Evolutionary conservation across 129 eudicot species (phyloP).

Genomic region (Lonicera japonica): DNA sequence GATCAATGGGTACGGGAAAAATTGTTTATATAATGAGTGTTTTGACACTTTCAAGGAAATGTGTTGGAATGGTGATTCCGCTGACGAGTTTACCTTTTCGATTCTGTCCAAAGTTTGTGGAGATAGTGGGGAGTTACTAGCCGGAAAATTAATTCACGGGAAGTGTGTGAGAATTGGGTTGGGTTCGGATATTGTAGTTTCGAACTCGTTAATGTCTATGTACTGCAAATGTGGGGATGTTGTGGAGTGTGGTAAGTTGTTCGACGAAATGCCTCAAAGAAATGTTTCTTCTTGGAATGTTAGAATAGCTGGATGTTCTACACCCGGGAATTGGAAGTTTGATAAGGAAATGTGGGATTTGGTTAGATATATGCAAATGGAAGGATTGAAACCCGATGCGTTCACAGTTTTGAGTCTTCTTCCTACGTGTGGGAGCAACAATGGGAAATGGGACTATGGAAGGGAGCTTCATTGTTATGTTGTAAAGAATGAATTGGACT

Average conservation of each 20-base stretch:
- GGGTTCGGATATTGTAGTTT: slow-evolving; percentile 31
- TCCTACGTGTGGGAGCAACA: slow-evolving; percentile 32
- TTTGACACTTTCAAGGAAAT: slow-evolving; percentile 28
- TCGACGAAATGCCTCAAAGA: slow-evolving; percentile 70
- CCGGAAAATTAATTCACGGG: slow-evolving; percentile 51
- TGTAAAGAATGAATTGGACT: slow-evolving; percentile 28
- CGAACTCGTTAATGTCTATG: slow-evolving; percentile 52
- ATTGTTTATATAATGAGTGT: slow-evolving; percentile 24
- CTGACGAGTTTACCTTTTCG: slow-evolving; percentile 49
- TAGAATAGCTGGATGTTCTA: slow-evolving; percentile 30
- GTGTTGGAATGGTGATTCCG: slow-evolving; percentile 14
- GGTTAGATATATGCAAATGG: slow-evolving; percentile 38
- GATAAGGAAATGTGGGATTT: slow-evolving; percentile 17
- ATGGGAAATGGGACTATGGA: slow-evolving; percentile 31
- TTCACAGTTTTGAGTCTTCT: slow-evolving; percentile 48
- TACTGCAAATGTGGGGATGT: slow-evolving; percentile 38
- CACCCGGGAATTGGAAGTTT: background rate
- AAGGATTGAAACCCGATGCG: slow-evolving; percentile 45
- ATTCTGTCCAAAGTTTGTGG: slow-evolving; percentile 37
- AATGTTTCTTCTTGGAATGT: slow-evolving; percentile 66
- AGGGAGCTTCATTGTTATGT: slow-evolving; percentile 58
- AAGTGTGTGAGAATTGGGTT: slow-evolving; percentile 37
- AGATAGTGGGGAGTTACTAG: slow-evolving; percentile 21
- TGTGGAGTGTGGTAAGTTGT: slow-evolving; percentile 32
- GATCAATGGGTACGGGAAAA: slow-evolving; percentile 32